Evolutionary conservation across 305 asterid species (phyloP).

Genomic region (Fraxinus latifolia): DNA sequence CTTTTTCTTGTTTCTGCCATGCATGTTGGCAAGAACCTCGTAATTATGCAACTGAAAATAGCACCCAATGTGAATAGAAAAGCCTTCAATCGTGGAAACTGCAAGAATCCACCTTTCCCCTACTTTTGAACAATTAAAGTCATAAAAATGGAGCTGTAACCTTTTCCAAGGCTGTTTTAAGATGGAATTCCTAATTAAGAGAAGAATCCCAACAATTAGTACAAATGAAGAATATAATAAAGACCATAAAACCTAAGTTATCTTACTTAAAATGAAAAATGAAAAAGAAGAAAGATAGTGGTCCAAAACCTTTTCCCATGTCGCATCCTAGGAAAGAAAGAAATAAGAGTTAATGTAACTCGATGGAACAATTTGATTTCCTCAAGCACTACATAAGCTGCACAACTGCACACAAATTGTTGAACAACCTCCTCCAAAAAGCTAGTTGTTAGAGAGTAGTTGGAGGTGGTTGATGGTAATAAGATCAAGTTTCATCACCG

Average conservation of each 20-base stretch:
- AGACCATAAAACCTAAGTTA: constrained; percentile 10
- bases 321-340: constrained; percentile 49
- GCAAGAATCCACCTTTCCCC: constrained; percentile 38
- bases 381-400: not conserved
- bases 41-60: not conserved
- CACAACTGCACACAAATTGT: not conserved
- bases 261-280: not conserved
- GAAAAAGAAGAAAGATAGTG: constrained; percentile 27
- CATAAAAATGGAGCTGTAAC: constrained; percentile 20
- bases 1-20: constrained; percentile 21
- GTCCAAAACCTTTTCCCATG: constrained; percentile 23
- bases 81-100: constrained; percentile 34
- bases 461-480: not conserved
- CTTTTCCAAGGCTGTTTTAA: not conserved
- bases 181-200: constrained; percentile 5
- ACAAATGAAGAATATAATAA: constrained; percentile 33
- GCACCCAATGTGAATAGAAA: constrained; percentile 3
- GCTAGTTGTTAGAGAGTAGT: not conserved
- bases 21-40: constrained; percentile 1
- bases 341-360: not conserved
- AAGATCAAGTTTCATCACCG: not conserved
- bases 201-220: not conserved
- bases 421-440: not conserved
- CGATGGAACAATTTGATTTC: not conserved
- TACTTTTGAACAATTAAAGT: constrained; percentile 37